Base-by-base conservation (phyloP, 768 basidiomycete genomes). In the Lactarius hatsudake region DNA sequence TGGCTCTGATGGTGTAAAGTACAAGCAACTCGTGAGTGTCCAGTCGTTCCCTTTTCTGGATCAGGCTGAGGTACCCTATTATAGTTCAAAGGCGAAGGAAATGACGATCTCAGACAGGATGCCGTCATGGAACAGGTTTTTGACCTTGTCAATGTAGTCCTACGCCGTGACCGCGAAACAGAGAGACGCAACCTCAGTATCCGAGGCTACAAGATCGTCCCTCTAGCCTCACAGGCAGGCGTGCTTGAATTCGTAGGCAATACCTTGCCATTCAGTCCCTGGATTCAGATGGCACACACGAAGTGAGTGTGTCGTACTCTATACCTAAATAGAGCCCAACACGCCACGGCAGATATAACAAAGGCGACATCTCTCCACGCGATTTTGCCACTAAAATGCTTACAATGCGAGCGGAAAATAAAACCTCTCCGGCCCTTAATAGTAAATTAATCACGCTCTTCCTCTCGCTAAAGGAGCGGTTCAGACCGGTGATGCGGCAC, bases 51-150 rank as follows among this genome's bases (percentile, higher is more conserved):
- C 23, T n/a, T n/a, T 10, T 48, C 5, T 6, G 30, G 15, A 13
- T 28, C 40, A 45, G 18, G 13, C 57, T 71, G 54, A 68, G 42
- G 5, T 2, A 34, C 3, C 7, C 60, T 30, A 42, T 59, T 59
- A 6, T 68, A 96, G 94, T 96, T 94, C 79, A 98, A 99, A 75
- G 94, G 94, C 4, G 87, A 91, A 78, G 90, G 90, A 10, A 82
- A 86, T 12, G 97, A 99, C 71, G 97, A 99, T 73, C 75, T 97
- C 56, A 88, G 97, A 48, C 97, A 99, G 77, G 97, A 99, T 74
- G 96, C 96, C 0, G 94, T 98, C 61, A 98, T 99, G 96, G 94
- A 98, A 73, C 97, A 99, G 77, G 94, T 97, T 2, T 99, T 99
- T 73, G 86, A 86, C 23, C 82, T 98, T 23, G 90, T 95, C 64